Percentiles rank a stretch among this genome's conserved stretches.
Evolutionary conservation across 2,329 filamentous ascomycete species (phyloP).

Genomic region (Pseudogymnoascus sp.): DNA sequence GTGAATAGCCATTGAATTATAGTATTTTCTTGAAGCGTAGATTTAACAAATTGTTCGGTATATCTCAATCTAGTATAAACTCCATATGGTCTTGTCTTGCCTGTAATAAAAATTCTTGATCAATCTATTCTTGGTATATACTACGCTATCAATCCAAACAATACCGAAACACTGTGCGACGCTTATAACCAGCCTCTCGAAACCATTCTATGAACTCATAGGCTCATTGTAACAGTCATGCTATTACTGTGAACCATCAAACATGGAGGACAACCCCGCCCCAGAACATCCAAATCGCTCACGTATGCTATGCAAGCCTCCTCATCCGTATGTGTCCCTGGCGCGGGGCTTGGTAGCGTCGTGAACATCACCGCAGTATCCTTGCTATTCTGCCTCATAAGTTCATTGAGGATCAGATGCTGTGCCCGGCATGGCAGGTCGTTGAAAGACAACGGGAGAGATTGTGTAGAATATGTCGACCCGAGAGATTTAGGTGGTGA

Average conservation of each 20-base stretch:
- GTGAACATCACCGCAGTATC: conserved; percentile 74
- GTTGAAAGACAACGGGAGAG: conserved; percentile 70
- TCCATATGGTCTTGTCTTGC: background rate
- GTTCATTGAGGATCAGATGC: conserved; percentile 77
- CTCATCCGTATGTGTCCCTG: conserved; percentile 66
- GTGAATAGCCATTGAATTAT: background rate
- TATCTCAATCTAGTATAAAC: background rate
- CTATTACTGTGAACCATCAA: conserved; percentile 78
- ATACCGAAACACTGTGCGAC: background rate
- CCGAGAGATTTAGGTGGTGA: conserved; percentile 20
- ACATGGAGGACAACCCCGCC: conserved; percentile 64
- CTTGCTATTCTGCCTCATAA: conserved; percentile 59
- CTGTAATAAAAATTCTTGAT: background rate
- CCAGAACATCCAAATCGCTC: conserved; percentile 69
- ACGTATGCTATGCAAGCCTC: conserved; percentile 64
- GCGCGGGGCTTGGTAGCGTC: conserved; percentile 70
- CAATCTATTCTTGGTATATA: conserved; percentile 1
- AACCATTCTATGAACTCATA: conserved; percentile 34
- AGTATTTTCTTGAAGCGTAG: background rate
- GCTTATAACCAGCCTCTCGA: conserved; percentile 12
- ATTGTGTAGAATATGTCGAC: conserved; percentile 48
- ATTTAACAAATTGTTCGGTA: background rate
- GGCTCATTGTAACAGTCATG: conserved; percentile 77
- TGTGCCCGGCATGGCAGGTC: conserved; percentile 77
- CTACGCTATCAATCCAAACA: conserved; percentile 3